phyloP scores from a whole-genome alignment of 345 rosid species.

The Eucalyptus shirleyi region DNA sequence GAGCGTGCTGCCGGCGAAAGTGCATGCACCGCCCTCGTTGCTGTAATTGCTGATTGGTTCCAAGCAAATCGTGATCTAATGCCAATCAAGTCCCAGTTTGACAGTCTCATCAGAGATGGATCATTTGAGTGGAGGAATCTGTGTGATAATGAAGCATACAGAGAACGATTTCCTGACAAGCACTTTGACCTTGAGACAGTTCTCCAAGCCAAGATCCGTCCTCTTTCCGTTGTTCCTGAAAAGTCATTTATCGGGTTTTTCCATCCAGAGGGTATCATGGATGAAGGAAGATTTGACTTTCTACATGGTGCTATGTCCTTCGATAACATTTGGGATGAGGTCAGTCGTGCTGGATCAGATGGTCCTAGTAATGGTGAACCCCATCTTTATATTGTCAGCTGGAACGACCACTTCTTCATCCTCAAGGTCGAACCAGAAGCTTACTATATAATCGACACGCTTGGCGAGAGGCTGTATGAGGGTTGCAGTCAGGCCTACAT shows the following conservation, averaged over 20 bases:
- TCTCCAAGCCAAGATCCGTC: conserved; percentile 74
- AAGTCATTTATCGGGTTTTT: conserved; percentile 92
- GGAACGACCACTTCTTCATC: conserved; percentile 97
- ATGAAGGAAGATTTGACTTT: conserved; percentile 64
- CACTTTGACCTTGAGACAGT: conserved; percentile 96
- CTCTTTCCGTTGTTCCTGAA: conserved; percentile 48
- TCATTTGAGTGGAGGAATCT: conserved; percentile 93
- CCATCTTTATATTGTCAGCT: conserved; percentile 78
- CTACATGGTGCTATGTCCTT: conserved; percentile 87
- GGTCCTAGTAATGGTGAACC: conserved; percentile 27
- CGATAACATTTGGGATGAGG: conserved; percentile 93
- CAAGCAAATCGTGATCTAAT: conserved; percentile 61
- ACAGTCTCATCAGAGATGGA: conserved; percentile 84
- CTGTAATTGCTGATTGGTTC: conserved; percentile 91
- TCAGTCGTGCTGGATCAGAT: conserved; percentile 38
- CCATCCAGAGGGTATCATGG: conserved; percentile 69
- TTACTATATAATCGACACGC: conserved; percentile 80
- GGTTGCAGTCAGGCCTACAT: conserved; percentile 94
- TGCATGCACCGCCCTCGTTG: conserved; percentile 94
- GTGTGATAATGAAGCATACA: conserved; percentile 64
- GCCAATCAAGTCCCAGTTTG: conserved; percentile 91
- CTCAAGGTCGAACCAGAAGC: conserved; percentile 78
- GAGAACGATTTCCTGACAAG: conserved; percentile 76
- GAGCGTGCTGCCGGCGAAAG: conserved; percentile 95
- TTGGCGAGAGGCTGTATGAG: conserved; percentile 96